Base-by-base conservation (phyloP, 2,329 filamentous ascomycete species). In the Penicillium hesseltinei region DNA sequence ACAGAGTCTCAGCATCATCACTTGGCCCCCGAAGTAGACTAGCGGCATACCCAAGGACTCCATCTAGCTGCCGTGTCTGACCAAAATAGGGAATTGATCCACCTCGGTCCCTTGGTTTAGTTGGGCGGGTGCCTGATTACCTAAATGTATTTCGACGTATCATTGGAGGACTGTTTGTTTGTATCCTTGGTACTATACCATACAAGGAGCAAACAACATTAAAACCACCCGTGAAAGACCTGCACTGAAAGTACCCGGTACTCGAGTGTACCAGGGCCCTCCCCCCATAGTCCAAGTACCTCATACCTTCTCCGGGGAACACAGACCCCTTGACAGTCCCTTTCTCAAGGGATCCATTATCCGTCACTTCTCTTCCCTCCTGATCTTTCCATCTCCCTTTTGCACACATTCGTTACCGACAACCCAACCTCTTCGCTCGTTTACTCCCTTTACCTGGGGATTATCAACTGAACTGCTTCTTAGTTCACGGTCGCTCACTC, bases 111-210 rank as follows among this genome's bases (percentile, higher is more conserved):
- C 57, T 29, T 60, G 55, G 58, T 47, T 54, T 33, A n/a, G 15
- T 19, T 6, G 25, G 36, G 36, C 47, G 19, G 59, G 62, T 65
- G 48, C 60, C 63, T 65, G 63, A 65, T 62, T 60, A 65, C 29
- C 47, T 51, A 64, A 53, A 10, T 4, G 9, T 5, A n/a, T 8
- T 1, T 2, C 4, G 25, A 13, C 5, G 1, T 29, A 19, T 62
- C 25, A 62, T 57, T 62, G 63, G 58, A 21, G 8, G 35, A 5
- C 4, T 29, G 10, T 15, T 15, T 46, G 35, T 35, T 54, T 21
- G 27, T 25, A 31, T 47, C 42, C 38, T 27, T 27, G 35, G 25
- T 46, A 54, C 50, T 46, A 33, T 33, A 56, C 13, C 43, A 46
- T 61, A 61, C 57, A 59, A 29, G 35, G 33, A 42, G 51, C 29